These are phyloP conservation scores for Fagopyrum esculentum DNA, from an alignment of 148 eudicot species.

Conservation along the genomic window DNA sequence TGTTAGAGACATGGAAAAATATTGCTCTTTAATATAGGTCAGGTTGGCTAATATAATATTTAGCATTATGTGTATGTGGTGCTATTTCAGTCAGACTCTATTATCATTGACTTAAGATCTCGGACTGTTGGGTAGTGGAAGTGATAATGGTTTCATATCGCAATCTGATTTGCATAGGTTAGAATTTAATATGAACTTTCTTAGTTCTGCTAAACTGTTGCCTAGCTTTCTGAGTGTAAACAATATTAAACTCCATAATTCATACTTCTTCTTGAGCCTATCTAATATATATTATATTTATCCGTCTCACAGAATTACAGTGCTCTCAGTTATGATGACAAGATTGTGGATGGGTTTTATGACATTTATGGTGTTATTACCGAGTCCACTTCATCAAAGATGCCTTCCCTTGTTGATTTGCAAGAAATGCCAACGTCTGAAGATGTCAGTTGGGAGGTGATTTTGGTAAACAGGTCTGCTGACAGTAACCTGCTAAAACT, in stretches of 20 bases:
- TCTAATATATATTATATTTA: slow-evolving; percentile 55
- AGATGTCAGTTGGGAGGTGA: slow-evolving; percentile 75
- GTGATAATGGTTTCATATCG: neutral
- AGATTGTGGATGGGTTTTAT: slow-evolving; percentile 94
- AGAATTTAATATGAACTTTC: neutral
- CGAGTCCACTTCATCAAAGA: slow-evolving; percentile 54
- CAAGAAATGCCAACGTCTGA: slow-evolving; percentile 61
- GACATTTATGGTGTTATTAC: slow-evolving; percentile 71
- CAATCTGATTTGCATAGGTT: neutral
- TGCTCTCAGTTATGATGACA: slow-evolving; percentile 92
- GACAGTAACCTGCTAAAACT: slow-evolving; percentile 69
- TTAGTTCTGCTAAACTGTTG: neutral
- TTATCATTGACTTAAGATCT: neutral
- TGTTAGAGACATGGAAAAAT: neutral
- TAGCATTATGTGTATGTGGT: neutral
- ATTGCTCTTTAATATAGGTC: neutral
- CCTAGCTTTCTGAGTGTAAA: neutral
- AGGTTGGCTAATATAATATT: neutral
- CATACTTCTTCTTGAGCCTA: slow-evolving; percentile 25
- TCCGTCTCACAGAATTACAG: slow-evolving; percentile 80
- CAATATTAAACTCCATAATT: neutral
- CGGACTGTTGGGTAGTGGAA: neutral
- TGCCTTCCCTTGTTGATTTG: slow-evolving; percentile 93
- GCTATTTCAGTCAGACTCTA: neutral
- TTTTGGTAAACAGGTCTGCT: slow-evolving; percentile 67